Evolutionary conservation across 257 asterid genomes (phyloP), one percentile per base, ranked within the genome.

Genomic region (Solanum sejunctum): DNA sequence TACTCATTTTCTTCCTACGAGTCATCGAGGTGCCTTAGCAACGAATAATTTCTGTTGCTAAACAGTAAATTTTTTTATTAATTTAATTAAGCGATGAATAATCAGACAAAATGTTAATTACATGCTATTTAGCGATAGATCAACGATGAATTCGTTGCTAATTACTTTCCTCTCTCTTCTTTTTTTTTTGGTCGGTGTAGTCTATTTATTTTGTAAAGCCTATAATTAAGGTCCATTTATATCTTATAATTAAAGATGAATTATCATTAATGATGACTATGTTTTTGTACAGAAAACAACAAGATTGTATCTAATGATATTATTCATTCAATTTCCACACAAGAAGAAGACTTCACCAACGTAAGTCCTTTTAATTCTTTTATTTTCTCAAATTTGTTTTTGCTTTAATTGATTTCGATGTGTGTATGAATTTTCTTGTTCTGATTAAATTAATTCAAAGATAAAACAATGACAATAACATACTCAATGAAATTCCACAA

Each of bases 291-390:
- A 83, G 79, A 71, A 21, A 72, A 1, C 17, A 55, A 18, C 17
- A 84, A 54, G 26, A 52, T 55, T 26, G 67, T 54, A 43, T 55
- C 41, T 66, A 39, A 26, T 67, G 80, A 23, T 10, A 54, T 77
- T 73, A 8, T 10, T 49, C 58, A 12, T 87, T 64, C 89, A 84
- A 83, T 51, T 80, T 49, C 89, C 36, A 32, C 79, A 56, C 83
- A 81, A 43, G 91, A 84, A 26, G 88, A 88, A 23, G 88, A 91
- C 78, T 70, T 92, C 84, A 77, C 90, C 63, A 86, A 66, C 47
- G 97, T 93, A 89, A 91, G 89, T 82, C n/a, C 39, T 51, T 54
- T 72, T 36, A 36, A 36, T 36, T 36, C 41, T 36, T 36, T 36
- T 36, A 36, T 36, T 36, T 58, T 78, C 21, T 47, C 17, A 6